Conservation (phyloP, 1,139 yeast species). For the Pneumocystis carinii region DNA sequence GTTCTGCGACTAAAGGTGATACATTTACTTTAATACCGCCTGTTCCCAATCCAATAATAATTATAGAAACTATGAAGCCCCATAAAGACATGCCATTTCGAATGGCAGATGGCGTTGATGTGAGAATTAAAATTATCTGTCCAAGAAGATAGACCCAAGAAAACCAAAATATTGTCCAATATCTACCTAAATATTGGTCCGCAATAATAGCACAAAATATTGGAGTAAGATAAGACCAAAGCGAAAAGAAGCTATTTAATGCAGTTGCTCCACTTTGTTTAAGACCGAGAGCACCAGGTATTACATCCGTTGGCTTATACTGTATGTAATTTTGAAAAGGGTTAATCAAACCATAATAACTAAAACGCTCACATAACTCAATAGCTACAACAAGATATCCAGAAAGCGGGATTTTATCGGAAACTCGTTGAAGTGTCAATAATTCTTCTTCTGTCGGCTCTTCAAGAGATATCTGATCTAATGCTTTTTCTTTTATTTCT, state of each 20-base stretch:
- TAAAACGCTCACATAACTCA: conserved; percentile 69
- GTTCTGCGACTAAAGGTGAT: conserved; percentile 68
- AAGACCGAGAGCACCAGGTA: conserved; percentile 43
- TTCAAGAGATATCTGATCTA: neutral
- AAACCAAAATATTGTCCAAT: conserved; percentile 50
- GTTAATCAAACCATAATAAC: conserved; percentile 68
- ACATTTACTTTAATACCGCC: conserved; percentile 74
- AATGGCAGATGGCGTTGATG: conserved; percentile 54
- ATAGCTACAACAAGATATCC: conserved; percentile 67
- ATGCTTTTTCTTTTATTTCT: neutral
- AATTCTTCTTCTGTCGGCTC: conserved; percentile 33
- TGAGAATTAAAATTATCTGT: conserved; percentile 45
- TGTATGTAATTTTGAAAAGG: conserved; percentile 43
- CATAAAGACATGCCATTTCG: conserved; percentile 33
- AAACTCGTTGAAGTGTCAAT: conserved; percentile 31
- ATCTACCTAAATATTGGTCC: conserved; percentile 61
- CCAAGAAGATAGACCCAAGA: conserved; percentile 48
- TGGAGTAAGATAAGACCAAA: conserved; percentile 74
- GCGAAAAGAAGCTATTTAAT: conserved; percentile 59
- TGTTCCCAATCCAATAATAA: conserved; percentile 60
- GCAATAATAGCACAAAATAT: conserved; percentile 63
- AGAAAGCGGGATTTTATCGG: conserved; percentile 30
- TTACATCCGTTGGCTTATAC: conserved; percentile 42
- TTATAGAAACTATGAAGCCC: conserved; percentile 43
- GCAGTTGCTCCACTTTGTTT: conserved; percentile 59